phyloP scores from a whole-genome alignment of 139 green algal species.

The Trebouxia sp. region DNA sequence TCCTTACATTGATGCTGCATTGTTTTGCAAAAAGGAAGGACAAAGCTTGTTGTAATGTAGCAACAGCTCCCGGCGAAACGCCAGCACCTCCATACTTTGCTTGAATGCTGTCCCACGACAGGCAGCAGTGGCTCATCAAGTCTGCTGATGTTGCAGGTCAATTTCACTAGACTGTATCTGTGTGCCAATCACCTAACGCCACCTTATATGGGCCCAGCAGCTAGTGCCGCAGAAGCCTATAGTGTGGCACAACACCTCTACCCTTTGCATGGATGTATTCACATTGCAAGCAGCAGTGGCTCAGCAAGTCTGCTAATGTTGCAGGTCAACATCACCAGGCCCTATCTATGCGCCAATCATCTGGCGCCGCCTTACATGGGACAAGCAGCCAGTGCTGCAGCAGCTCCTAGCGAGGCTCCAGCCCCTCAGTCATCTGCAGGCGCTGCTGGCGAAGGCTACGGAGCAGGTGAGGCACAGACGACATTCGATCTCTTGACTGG shows the following conservation, averaged over 20 bases:
- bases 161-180: background rate
- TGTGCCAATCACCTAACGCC: background rate
- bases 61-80: too few relatives aligned
- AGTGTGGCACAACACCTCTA: background rate
- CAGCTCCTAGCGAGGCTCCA: background rate
- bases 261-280: background rate
- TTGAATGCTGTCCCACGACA: too few relatives aligned
- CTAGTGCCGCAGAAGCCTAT: background rate
- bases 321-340: constrained; percentile 9
- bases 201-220: background rate
- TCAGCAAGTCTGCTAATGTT: background rate
- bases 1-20: too few relatives aligned
- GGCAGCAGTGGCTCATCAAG: too few relatives aligned
- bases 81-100: too few relatives aligned
- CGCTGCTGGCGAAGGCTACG: background rate
- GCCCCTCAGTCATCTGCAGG: background rate
- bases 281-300: background rate
- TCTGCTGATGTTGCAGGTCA: too few relatives aligned
- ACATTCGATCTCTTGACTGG: too few relatives aligned
- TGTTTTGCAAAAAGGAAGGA: too few relatives aligned
- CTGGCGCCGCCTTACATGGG: constrained; percentile 4
- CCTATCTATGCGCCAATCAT: background rate
- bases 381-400: background rate
- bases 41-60: too few relatives aligned
- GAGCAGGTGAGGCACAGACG: background rate